These are phyloP conservation scores for Chrysanthemum lavandulifolium DNA, from an alignment of 129 eudicot species.

Conservation along the genomic window DNA sequence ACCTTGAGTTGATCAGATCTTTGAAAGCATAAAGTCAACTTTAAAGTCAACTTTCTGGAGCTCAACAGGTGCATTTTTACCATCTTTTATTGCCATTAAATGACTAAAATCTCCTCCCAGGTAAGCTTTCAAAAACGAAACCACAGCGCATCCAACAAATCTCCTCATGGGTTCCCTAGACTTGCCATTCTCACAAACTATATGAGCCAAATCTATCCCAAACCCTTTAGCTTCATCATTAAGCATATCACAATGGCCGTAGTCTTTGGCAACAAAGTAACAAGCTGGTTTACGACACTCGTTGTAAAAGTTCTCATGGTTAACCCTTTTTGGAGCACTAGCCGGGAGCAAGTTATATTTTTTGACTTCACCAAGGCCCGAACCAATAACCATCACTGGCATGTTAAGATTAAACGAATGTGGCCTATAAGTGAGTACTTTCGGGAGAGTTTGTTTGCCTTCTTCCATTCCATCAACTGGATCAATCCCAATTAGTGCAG, in stretches of 20 bases:
- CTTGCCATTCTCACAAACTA: conserved; percentile 70
- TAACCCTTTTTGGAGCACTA: conserved; percentile 95
- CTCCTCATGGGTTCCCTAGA: conserved; percentile 78
- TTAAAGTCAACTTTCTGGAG: conserved; percentile 51
- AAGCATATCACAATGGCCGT: conserved; percentile 87
- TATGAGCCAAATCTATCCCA: conserved; percentile 46
- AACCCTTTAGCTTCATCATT: conserved; percentile 77
- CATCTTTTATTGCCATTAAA: conserved; percentile 42
- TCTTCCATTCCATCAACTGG: conserved; percentile 86
- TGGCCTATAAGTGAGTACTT: conserved; percentile 64
- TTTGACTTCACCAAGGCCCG: conserved; percentile 68
- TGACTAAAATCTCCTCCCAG: conserved; percentile 47
- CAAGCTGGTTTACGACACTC: conserved; percentile 66
- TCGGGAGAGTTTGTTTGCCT: conserved; percentile 78
- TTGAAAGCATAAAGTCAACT: conserved; percentile 42
- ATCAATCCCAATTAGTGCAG: conserved; percentile 78
- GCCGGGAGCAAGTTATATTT: conserved; percentile 78
- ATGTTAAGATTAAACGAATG: conserved; percentile 55
- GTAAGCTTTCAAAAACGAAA: conserved; percentile 65
- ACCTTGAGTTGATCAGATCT: not conserved
- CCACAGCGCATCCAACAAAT: conserved; percentile 69
- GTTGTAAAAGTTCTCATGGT: conserved; percentile 63
- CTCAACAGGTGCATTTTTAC: conserved; percentile 39
- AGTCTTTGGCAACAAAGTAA: conserved; percentile 70
- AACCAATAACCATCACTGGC: conserved; percentile 70